Conservation (phyloP, 148 eudicot species). For the Spergularia bocconei region DNA sequence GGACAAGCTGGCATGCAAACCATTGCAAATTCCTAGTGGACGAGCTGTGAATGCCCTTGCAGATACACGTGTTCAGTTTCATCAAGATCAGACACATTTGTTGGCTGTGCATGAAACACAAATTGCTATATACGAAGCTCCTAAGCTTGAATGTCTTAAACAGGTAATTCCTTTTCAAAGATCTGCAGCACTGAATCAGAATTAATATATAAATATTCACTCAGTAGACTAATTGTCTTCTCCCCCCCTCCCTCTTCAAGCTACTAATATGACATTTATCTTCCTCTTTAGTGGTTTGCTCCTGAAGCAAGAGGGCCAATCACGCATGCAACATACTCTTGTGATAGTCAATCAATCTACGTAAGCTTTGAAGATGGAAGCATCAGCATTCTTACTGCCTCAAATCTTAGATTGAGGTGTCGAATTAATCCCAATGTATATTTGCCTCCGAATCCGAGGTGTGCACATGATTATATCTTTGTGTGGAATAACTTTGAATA, state of each 20-base stretch:
- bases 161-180: slow-evolving; percentile 41
- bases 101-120: slow-evolving; percentile 89
- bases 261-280: slow-evolving; percentile 5
- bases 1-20: slow-evolving; percentile 58
- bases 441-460: slow-evolving; percentile 74
- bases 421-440: slow-evolving; percentile 74
- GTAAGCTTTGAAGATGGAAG: slow-evolving; percentile 84
- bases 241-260: not conserved
- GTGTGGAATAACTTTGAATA: not conserved
- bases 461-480: slow-evolving; percentile 15
- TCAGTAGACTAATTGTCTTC: too few species aligned
- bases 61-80: slow-evolving; percentile 89
- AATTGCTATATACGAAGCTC: slow-evolving; percentile 81
- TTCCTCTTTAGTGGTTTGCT: slow-evolving; percentile 62
- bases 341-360: slow-evolving; percentile 81
- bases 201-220: too few species aligned
- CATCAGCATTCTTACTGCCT: slow-evolving; percentile 74
- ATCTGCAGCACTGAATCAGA: not conserved
- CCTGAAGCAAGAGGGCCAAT: slow-evolving; percentile 78
- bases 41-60: slow-evolving; percentile 54
- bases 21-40: slow-evolving; percentile 61
- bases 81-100: slow-evolving; percentile 79
- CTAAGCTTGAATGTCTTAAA: slow-evolving; percentile 73
- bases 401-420: slow-evolving; percentile 70
- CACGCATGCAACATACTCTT: slow-evolving; percentile 85